Conservation (phyloP, 1,284 basidiomycete species). For the Caloboletus inedulis region DNA sequence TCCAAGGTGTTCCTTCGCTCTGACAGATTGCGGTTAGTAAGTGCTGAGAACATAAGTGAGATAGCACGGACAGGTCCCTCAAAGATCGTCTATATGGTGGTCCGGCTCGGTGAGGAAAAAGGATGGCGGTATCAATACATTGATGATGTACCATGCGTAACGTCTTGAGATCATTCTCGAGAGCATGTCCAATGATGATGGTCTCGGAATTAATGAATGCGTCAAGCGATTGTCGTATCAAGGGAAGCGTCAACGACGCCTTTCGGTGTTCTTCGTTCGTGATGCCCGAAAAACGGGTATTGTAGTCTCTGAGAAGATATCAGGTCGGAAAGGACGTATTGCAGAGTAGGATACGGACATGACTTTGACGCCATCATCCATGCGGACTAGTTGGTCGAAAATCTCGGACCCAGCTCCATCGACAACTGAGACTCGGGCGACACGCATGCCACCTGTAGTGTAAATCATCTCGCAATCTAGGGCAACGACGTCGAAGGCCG, state of each 20-base stretch:
- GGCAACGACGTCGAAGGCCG: constrained; percentile 69
- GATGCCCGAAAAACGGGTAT: constrained; percentile 89
- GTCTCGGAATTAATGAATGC: constrained; percentile 73
- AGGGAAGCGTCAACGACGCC: constrained; percentile 62
- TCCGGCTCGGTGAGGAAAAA: constrained; percentile 82
- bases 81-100: constrained; percentile 76
- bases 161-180: constrained; percentile 90
- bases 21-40: constrained; percentile 29
- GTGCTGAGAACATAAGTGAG: not conserved
- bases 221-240: constrained; percentile 66
- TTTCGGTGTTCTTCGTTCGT: constrained; percentile 55
- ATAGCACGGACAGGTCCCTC: constrained; percentile 63
- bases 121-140: constrained; percentile 79
- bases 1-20: constrained; percentile 74
- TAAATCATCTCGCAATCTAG: constrained; percentile 94
- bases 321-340: constrained; percentile 3
- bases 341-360: constrained; percentile 52
- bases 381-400: constrained; percentile 80
- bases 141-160: constrained; percentile 78
- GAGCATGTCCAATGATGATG: constrained; percentile 78
- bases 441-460: constrained; percentile 82
- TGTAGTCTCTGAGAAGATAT: constrained; percentile 65
- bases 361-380: constrained; percentile 73
- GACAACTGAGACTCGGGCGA: constrained; percentile 85
- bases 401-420: constrained; percentile 70